Evolutionary conservation across 257 asterid species (phyloP).

Genomic region (Nicotiana paniculata): DNA sequence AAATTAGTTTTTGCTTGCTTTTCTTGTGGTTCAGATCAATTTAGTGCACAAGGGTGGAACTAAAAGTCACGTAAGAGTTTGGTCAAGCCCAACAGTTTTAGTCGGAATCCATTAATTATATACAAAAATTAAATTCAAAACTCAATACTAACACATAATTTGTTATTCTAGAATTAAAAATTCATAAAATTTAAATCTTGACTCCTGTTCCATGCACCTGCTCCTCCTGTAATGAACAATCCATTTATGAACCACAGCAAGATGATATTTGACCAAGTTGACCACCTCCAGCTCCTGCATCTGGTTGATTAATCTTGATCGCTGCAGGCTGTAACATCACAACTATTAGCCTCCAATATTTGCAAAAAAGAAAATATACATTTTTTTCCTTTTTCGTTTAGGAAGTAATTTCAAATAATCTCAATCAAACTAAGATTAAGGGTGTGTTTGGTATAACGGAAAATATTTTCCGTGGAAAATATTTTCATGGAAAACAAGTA

Average conservation of each 20-base stretch:
- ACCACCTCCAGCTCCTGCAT: slow-evolving; percentile 3
- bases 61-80: no score
- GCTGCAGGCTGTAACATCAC: slow-evolving; percentile 12
- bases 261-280: slow-evolving; percentile 13
- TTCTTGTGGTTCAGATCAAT: neutral
- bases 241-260: slow-evolving; percentile 18
- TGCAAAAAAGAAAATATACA: neutral
- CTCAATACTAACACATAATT: no score
- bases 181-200: no score
- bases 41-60: no score
- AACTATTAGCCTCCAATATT: neutral
- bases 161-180: no score
- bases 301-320: slow-evolving; percentile 11
- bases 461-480: no score
- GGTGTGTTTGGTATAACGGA: no score
- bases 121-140: no score
- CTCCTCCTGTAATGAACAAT: neutral
- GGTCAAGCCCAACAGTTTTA: no score
- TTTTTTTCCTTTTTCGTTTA: neutral
- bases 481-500: no score
- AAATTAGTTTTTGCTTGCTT: slow-evolving; percentile 16
- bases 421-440: neutral
- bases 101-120: no score
- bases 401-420: neutral
- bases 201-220: neutral